Percentiles rank a stretch among this genome's conserved stretches.
phyloP scores from a whole-genome alignment of 140 eudicot species.

The Flaveria floridana region DNA sequence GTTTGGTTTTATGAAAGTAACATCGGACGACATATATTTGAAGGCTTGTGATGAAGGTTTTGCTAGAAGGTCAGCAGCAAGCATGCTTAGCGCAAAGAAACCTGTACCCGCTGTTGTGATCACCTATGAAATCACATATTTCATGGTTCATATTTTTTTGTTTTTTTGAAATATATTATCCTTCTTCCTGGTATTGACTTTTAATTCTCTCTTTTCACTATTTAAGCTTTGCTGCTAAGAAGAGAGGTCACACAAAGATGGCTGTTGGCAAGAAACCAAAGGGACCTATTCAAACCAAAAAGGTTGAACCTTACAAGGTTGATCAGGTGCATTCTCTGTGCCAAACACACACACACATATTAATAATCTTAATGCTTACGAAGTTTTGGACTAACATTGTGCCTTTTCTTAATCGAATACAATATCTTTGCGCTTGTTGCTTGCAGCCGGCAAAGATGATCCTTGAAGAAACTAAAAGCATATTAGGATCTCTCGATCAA shows the following conservation, averaged over 20 bases:
- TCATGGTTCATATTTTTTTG: not conserved
- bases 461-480: conserved; percentile 87
- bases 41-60: conserved; percentile 70
- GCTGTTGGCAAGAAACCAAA: too few relatives aligned
- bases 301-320: conserved; percentile 28
- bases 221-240: too few relatives aligned
- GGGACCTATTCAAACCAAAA: too few relatives aligned
- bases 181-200: not conserved
- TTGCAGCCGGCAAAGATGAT: conserved; percentile 87
- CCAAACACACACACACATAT: not conserved
- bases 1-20: not conserved
- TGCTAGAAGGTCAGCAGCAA: conserved; percentile 85
- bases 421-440: conserved; percentile 6
- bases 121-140: conserved; percentile 33
- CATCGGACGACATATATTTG: conserved; percentile 16
- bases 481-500: conserved; percentile 73
- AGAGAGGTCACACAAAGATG: too few relatives aligned
- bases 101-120: conserved; percentile 58
- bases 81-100: conserved; percentile 13
- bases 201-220: too few relatives aligned
- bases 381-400: not conserved
- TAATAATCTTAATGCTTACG: too few relatives aligned
- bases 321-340: conserved; percentile 50
- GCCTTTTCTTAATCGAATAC: not conserved
- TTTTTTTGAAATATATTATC: not conserved